Conservation (phyloP, 768 basidiomycete genomes). For the Panellus pusillus region DNA sequence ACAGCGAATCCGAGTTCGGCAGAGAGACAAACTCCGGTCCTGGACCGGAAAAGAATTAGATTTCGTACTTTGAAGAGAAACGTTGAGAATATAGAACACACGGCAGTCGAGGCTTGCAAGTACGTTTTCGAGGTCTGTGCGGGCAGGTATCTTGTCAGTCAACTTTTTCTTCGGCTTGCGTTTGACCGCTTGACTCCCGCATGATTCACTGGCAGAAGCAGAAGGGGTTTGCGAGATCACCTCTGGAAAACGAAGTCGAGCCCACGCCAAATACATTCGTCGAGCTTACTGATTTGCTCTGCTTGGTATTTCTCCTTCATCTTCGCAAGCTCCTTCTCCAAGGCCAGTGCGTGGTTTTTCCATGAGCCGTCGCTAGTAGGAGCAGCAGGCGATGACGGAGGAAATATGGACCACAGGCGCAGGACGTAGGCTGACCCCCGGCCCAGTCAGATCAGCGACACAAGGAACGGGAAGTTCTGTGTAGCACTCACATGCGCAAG, state of each 20-base stretch:
- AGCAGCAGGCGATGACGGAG: conserved; percentile 1
- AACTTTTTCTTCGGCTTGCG: conserved; percentile 23
- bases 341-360: conserved; percentile 12
- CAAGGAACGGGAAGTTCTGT: neutral
- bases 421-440: conserved; percentile 4
- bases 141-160: conserved; percentile 6
- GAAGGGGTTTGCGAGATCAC: conserved; percentile 27
- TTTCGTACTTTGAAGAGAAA: neutral
- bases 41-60: neutral
- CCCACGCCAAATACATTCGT: no score
- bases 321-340: conserved; percentile 10
- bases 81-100: conserved; percentile 1
- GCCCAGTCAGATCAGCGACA: neutral
- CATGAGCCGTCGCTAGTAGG: conserved; percentile 10
- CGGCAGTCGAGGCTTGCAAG: conserved; percentile 22
- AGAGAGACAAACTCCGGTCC: conserved; percentile 10
- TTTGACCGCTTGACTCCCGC: conserved; percentile 9
- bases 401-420: conserved; percentile 6
- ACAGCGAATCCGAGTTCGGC: conserved; percentile 20
- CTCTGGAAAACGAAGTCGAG: conserved; percentile 22
- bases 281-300: conserved; percentile 41
- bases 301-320: conserved; percentile 35
- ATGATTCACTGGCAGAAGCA: conserved; percentile 4
- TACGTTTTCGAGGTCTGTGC: conserved; percentile 17
- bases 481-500: neutral